Base-by-base conservation (phyloP, 768 basidiomycete genomes). In the Podaxis pistillaris region DNA sequence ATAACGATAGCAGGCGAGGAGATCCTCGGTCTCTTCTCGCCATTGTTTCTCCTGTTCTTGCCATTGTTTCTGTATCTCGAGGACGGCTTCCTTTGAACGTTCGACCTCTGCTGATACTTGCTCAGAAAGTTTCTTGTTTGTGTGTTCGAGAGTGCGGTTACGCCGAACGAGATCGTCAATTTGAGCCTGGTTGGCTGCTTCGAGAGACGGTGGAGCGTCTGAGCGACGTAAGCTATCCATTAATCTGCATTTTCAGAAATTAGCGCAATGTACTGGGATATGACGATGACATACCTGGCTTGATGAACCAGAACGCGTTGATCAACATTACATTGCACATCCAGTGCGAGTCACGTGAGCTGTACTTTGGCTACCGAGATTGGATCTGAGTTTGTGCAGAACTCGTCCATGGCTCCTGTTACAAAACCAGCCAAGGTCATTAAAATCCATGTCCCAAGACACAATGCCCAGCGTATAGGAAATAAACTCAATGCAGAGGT, bases 101-200 rank as follows among this genome's bases (percentile, higher is more conserved):
- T 71, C 69, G 54, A 75, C 70, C 67, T 86, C 85, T 28, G 68
- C 68, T 2, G 73, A 66, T 33, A 86, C 67, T 46, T 86, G 82
- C 24, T 82, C 81, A 15, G 74, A 69, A 38, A 90, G 80, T 49
- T 81, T 83, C 66, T 82, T 82, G 72, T 81, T 80, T 3, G 81
- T 81, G 63, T 86, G 82, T 61, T 90, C 88, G 57, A 90, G 80
- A 0, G 82, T 83, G 26, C 85, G 85, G 68, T 84, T 88, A 64
- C 85, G 80, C 65, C 88, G 83, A 2, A 90, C 87, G 57, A 93
- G 83, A 47, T 92, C 88, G 54, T 87, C 82, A 55, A 93, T 90
- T 70, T 91, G 89, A 2, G 79, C 73, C 63, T 86, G 86, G 70
- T 88, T 83, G 3, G 86, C 81, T 26, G 84, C 78, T 64, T 84